Evolutionary conservation across 371 early-diverging fungal genomes (phyloP).

Genomic region (Mortierella sp.): DNA sequence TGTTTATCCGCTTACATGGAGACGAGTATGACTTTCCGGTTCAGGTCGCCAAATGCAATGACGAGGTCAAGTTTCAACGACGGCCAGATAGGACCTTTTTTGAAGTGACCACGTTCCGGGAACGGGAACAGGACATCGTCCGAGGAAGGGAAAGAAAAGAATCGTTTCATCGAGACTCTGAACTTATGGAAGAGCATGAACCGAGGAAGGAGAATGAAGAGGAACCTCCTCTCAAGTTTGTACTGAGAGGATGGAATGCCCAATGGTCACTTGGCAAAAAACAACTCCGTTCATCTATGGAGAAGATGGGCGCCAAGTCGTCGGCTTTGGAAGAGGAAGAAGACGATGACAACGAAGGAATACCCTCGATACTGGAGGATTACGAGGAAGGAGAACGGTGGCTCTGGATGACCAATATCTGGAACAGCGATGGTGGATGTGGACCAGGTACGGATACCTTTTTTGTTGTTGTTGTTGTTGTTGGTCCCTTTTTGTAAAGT

Average conservation of each 20-base stretch:
- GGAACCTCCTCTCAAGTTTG: constrained; percentile 15
- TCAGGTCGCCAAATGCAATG: constrained; percentile 7
- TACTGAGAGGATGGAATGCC: constrained; percentile 22
- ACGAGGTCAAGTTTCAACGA: constrained; percentile 14
- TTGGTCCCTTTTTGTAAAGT: too few relatives aligned
- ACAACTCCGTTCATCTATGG: neutral
- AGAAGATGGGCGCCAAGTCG: too few relatives aligned
- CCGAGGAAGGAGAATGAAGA: constrained; percentile 8
- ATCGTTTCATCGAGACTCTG: neutral
- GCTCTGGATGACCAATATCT: constrained; percentile 51
- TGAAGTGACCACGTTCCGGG: constrained; percentile 26
- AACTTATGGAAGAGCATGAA: neutral
- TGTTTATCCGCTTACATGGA: constrained; percentile 49
- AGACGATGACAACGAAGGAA: neutral
- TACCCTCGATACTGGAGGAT: neutral
- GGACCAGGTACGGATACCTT: constrained; percentile 29
- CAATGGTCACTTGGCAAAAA: constrained; percentile 40
- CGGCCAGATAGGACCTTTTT: constrained; percentile 24
- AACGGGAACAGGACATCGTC: neutral
- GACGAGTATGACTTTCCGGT: constrained; percentile 45
- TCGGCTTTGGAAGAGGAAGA: neutral
- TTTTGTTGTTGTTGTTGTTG: neutral
- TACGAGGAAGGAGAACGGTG: constrained; percentile 13
- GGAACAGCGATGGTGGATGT: constrained; percentile 28
- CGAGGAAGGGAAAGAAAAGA: neutral